Evolutionary conservation across 164 flowering plant genomes (phyloP), one percentile per base, ranked within the genome.

Genomic region (Macadamia tetraphylla): DNA sequence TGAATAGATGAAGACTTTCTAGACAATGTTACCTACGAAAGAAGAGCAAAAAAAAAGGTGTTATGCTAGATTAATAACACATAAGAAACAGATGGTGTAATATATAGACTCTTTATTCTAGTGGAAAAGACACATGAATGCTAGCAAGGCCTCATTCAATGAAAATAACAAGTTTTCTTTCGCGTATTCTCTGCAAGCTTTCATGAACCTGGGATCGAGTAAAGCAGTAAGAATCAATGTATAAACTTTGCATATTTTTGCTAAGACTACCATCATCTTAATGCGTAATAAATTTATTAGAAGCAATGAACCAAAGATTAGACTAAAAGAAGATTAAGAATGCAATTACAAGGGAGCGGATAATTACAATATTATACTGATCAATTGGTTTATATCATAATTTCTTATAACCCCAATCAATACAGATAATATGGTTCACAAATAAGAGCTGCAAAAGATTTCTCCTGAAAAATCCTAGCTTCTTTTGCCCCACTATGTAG

Each of bases 91-190:
- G 55, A 51, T 14, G 48, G 17, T 51, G 55, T 51, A 51, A 14
- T 51, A 15, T 51, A 52, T 9, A 48, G 31, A 70, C 51, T 44
- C 60, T 63, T 63, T 35, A 63, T 56, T 32, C 32, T 11, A 17
- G 30, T n/a, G 32, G 62, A 56, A 51, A 31, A 56, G 67, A 76
- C 23, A 86, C 99, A 97, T 95, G 99, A 71, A 92, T 95, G 82
- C 99, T 95, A 58, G 99, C 98, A 79, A 98, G 99, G 32, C 99
- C 99, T 98, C 99, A 95, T 58, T 95, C 99, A 76, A 92, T 95
- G 77, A 95, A 95, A 79, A 92, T 91, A 66, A 95, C 99, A 73
- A 92, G 99, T 85, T 92, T 95, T 70, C 99, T 91, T 84, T 95
- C 99, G 48, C 99, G 94, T 60, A 95, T 95, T 79, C 99, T 87